Base-by-base conservation (phyloP, 2,329 filamentous ascomycete genomes). In the Sarocladiaceae sp. region DNA sequence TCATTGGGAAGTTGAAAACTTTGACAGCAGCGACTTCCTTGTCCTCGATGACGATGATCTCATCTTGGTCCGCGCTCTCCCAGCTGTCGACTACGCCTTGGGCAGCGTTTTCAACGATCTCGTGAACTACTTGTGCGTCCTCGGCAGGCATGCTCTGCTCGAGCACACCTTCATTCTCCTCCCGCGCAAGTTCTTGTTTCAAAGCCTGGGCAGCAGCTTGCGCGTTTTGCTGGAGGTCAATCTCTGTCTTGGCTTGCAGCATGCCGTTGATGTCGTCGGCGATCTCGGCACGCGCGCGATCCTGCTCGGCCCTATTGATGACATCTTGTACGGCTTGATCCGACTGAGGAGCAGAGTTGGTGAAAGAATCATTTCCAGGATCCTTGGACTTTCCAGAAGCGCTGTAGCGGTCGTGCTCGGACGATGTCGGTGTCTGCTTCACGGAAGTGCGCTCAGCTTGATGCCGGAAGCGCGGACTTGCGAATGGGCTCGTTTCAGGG, bases 1-100 rank as follows among this genome's bases (percentile, higher is more conserved):
- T 88, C 83, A 98, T 88, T 13, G 93, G 93, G 63, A 98, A 95
- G 63, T 95, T 95, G 70, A 87, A 93, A 37, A 97, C 90, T 59
- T 79, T 83, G 52, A 95, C 80, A 20, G 81, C 74, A 35, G 73
- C 68, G 3, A 78, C 65, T 43, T 80, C 75, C 47, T 82, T 80
- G 53, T 84, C 81, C 61, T 88, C 85, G 26, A 79, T 76, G 37
- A 76, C 71, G 16, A 75, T 70, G 58, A 79, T 73, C 58, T 81
- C 74, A 48, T 85, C 83, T 50, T 83, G 81, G 45, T 90, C 88
- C 3, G 85, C 87, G 51, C 83, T 94, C 69, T 95, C 89, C 89
- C 89, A 95, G 65, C 83, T 90, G 51, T 95, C 89, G n/a, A 81
- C 85, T 37, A 89, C 73, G 18, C 75, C 55, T 24, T 45, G 34